These are phyloP conservation scores for Yarrowia sp. DNA, from an alignment of 805 yeast genomes.

Conservation along the genomic window DNA sequence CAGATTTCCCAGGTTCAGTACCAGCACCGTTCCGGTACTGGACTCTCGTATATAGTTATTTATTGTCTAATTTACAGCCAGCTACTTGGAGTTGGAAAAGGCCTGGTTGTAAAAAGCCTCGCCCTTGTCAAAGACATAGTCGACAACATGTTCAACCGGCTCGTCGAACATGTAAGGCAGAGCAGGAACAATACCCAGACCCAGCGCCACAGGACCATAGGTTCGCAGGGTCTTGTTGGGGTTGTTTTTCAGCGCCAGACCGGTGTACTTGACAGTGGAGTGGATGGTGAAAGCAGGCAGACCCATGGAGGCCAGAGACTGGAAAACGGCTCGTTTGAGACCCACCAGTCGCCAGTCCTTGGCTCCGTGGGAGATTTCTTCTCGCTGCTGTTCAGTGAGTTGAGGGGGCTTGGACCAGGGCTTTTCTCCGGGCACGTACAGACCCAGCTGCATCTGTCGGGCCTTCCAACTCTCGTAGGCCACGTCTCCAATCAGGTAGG, in stretches of 20 bases:
- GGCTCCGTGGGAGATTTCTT: constrained; percentile 42
- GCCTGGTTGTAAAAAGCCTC: constrained; percentile 23
- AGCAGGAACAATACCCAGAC: constrained; percentile 71
- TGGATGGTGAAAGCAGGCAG: constrained; percentile 85
- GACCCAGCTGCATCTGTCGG: constrained; percentile 56
- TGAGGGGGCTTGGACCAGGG: constrained; percentile 64
- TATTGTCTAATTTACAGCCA: not conserved
- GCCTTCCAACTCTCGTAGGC: constrained; percentile 65
- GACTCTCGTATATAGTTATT: not conserved
- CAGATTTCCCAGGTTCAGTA: too few relatives aligned
- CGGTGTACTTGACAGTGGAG: constrained; percentile 64
- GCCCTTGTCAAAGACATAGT: constrained; percentile 49
- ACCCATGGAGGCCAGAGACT: constrained; percentile 80
- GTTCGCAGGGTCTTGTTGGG: constrained; percentile 48
- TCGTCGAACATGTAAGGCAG: constrained; percentile 77
- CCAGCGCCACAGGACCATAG: constrained; percentile 77
- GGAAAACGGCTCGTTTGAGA: constrained; percentile 73
- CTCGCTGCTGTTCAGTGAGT: constrained; percentile 35
- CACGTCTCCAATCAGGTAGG: constrained; percentile 71
- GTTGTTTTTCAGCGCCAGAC: constrained; percentile 55
- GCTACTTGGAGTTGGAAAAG: not conserved
- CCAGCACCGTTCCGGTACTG: not conserved
- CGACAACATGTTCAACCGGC: constrained; percentile 72
- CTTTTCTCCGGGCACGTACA: constrained; percentile 53
- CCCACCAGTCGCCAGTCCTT: constrained; percentile 66